Base-by-base conservation (phyloP, 495 filamentous ascomycete genomes). In the Aspergillus carlsbadensis region DNA sequence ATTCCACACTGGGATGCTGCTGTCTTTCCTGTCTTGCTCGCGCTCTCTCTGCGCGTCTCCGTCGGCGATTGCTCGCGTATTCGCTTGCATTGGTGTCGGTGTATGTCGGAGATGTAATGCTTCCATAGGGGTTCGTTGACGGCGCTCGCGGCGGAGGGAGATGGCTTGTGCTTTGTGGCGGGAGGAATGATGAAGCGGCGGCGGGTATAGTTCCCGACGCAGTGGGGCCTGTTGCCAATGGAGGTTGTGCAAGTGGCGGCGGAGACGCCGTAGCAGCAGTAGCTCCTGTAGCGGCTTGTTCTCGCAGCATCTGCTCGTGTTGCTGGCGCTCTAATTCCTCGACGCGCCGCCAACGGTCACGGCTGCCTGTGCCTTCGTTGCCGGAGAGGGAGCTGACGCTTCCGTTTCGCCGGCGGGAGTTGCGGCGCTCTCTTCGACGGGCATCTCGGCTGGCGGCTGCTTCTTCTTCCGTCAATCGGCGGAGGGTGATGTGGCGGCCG, bases 391-490 rank as follows among this genome's bases (percentile, higher is more conserved):
- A 76, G 52, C 77, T 78, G 2, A 61, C 72, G 42, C 78, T 81
- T 29, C 72, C 73, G 36, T 64, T 67, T 47, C 76, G 70, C 40
- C 71, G 72, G 10, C 73, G 70, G 1, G 76, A 77, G 37, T 56
- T 72, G 33, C 73, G 59, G 52, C 71, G 71, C 51, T 77, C 77
- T 46, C 73, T 62, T 8, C 82, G 75, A 39, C 81, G 73, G 11
- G 78, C 75, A 57, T 83, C 80, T 37, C 85, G 80, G 41, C 77
- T 79, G 11, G 81, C 81, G 10, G 83, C 85, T 3, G 87, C 87
- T 79, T 96, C 91, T 67, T 91, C 84, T 58, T 93, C 90, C 7
- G 87, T 90, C 11, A 96, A 72, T 24, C 88, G 80, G 20, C 90
- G 82, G 17, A 96, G 78, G 10, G 91, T 96, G 43, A 96, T 86